phyloP scores from a whole-genome alignment of 306 rosid genomes.

The Leucaena leucocephala region DNA sequence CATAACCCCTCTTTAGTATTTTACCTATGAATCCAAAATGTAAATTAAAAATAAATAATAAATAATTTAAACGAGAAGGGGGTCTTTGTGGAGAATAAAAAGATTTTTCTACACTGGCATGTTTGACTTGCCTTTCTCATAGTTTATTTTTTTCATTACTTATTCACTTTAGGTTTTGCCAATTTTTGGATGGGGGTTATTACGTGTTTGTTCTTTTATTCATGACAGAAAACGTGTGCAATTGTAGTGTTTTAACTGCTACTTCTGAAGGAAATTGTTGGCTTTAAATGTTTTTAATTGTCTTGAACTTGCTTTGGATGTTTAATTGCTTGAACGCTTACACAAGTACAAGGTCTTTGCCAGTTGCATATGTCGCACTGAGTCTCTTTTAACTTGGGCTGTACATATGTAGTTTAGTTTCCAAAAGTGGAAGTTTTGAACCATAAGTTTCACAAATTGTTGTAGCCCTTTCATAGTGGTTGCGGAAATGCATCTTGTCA shows the following conservation, averaged over 20 bases:
- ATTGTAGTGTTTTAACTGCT: not conserved
- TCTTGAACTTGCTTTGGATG: not conserved
- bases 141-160: too few species aligned
- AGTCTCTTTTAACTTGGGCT: not conserved
- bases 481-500: not conserved
- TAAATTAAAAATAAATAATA: too few species aligned
- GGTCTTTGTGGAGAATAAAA: too few species aligned
- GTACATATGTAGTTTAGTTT: not conserved
- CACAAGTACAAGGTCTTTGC: not conserved
- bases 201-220: not conserved
- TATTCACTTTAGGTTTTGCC: not conserved
- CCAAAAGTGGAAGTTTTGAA: not conserved
- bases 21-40: too few species aligned
- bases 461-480: conserved; percentile 1
- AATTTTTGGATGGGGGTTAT: not conserved
- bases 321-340: too few species aligned
- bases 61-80: too few species aligned
- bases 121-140: too few species aligned
- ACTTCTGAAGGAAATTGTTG: not conserved
- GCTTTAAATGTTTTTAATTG: not conserved
- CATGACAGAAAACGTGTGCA: too few species aligned
- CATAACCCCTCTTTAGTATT: too few species aligned
- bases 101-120: too few species aligned
- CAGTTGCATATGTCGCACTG: not conserved
- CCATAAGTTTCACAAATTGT: not conserved